A percentile compares a stretch with the other conserved stretches of the same genome.
Evolutionary conservation across 306 rosid genomes (phyloP).

Genomic region (Castanea crenata): DNA sequence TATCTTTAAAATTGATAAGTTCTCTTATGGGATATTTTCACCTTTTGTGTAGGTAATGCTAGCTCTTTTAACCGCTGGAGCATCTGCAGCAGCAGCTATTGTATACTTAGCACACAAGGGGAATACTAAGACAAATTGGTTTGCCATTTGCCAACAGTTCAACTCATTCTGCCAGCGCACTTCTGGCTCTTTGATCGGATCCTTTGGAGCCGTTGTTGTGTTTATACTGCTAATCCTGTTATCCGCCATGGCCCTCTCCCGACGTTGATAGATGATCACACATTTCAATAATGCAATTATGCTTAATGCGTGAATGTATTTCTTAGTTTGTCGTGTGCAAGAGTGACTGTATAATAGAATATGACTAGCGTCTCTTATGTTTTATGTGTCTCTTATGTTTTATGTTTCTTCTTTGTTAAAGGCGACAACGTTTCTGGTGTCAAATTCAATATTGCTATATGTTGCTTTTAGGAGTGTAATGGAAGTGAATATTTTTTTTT

Average conservation of each 20-base stretch:
- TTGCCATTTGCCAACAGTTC: slow-evolving; percentile 59
- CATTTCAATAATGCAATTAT: neutral
- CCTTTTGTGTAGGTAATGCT: slow-evolving; percentile 39
- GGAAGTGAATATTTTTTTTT: no score
- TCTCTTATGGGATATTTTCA: neutral
- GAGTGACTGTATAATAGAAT: neutral
- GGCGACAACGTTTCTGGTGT: neutral
- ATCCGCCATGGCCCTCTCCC: slow-evolving; percentile 40
- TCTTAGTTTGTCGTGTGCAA: neutral
- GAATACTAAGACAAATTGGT: slow-evolving; percentile 49
- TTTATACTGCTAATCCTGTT: slow-evolving; percentile 39
- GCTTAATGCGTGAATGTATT: neutral
- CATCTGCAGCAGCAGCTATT: slow-evolving; percentile 57
- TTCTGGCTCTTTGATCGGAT: slow-evolving; percentile 68
- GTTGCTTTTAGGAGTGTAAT: no score
- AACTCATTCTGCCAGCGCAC: slow-evolving; percentile 61
- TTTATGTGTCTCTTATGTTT: neutral
- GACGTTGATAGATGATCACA: slow-evolving; percentile 16
- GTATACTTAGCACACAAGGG: slow-evolving; percentile 59
- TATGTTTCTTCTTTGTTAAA: neutral
- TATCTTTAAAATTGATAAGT: neutral
- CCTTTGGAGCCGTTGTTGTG: slow-evolving; percentile 39
- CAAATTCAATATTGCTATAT: no score
- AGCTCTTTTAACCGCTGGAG: slow-evolving; percentile 39
- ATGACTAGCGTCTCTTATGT: neutral